These are phyloP conservation scores for Benincasa hispida DNA, from an alignment of 306 rosid species.

Conservation along the genomic window DNA sequence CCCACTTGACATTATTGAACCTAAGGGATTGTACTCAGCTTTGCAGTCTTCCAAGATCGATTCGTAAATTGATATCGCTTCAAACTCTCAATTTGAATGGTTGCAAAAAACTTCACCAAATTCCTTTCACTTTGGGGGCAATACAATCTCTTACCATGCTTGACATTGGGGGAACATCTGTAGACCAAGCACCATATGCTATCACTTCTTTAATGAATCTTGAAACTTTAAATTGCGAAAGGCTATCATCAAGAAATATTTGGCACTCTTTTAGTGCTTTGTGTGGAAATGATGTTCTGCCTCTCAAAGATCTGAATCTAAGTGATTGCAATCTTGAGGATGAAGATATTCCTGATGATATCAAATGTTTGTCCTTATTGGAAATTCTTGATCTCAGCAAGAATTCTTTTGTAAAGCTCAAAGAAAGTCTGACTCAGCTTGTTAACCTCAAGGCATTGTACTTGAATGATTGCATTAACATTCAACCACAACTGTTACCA, in stretches of 20 bases:
- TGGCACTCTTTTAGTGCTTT: background rate
- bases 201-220: background rate
- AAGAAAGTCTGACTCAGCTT: background rate
- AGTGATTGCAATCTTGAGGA: constrained; percentile 4
- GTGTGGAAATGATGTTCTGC: background rate
- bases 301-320: background rate
- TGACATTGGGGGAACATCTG: background rate
- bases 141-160: background rate
- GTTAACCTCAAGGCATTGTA: background rate
- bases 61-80: constrained; percentile 3
- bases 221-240: too few relatives aligned
- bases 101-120: background rate
- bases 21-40: constrained; percentile 7
- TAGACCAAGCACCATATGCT: background rate
- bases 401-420: background rate
- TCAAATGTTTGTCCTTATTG: background rate
- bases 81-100: constrained; percentile 7
- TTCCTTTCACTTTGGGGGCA: background rate
- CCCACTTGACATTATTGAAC: background rate
- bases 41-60: background rate
- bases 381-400: background rate
- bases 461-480: background rate
- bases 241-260: too few relatives aligned
- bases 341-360: background rate
- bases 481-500: background rate